Conservation (phyloP, 306 rosid species). For the Inga laurina region DNA sequence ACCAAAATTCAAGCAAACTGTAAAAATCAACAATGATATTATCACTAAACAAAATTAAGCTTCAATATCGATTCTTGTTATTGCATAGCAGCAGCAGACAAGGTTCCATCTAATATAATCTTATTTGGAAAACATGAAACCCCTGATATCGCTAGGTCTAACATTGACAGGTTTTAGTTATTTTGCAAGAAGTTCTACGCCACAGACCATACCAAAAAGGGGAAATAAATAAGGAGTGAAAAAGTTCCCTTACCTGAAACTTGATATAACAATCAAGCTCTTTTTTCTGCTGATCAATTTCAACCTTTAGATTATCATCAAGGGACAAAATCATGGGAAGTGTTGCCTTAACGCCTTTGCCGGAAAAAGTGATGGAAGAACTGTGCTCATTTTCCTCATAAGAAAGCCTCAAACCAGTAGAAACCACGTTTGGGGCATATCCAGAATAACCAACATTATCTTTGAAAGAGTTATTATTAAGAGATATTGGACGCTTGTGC, state of each 20-base stretch:
- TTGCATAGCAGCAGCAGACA: neutral
- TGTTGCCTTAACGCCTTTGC: slow-evolving; percentile 28
- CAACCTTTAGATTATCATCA: slow-evolving; percentile 27
- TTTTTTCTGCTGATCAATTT: slow-evolving; percentile 39
- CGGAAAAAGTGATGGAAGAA: slow-evolving; percentile 38
- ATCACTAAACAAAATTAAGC: neutral
- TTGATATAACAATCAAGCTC: slow-evolving; percentile 35
- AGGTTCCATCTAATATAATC: neutral
- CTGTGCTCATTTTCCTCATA: slow-evolving; percentile 43
- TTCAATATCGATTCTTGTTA: neutral
- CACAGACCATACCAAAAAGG: neutral
- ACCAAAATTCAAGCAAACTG: no score
- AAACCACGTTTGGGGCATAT: neutral
- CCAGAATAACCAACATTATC: slow-evolving; percentile 6
- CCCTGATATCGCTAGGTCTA: neutral
- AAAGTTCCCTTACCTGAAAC: slow-evolving; percentile 29
- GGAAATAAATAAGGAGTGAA: neutral
- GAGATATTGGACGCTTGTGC: neutral
- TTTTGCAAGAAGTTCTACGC: neutral
- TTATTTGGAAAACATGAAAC: neutral
- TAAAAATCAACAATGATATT: no score
- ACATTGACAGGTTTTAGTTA: neutral
- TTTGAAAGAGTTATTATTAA: neutral
- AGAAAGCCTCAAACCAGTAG: slow-evolving; percentile 31
- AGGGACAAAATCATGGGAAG: slow-evolving; percentile 32